A percentile compares a stretch with the other conserved stretches of the same genome.
These are phyloP conservation scores for Pistacia vera DNA, from an alignment of 345 rosid genomes.

Conservation along the genomic window DNA sequence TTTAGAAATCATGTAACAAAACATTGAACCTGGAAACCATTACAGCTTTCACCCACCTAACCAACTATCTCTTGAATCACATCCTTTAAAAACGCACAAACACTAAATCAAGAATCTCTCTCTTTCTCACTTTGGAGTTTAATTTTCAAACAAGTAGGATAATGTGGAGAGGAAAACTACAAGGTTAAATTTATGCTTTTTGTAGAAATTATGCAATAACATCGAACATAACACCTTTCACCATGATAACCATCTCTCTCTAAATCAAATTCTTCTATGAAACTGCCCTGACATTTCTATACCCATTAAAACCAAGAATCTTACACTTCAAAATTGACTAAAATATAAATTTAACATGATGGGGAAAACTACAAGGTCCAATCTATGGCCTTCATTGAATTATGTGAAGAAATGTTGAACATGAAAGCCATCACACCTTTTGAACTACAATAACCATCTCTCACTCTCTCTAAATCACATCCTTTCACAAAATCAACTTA, in stretches of 20 bases:
- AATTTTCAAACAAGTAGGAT: not conserved
- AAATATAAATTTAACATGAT: too few species aligned
- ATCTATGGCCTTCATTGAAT: too few species aligned
- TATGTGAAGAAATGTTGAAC: not conserved
- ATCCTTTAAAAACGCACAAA: too few species aligned
- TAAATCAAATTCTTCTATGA: not conserved
- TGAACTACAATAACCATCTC: not conserved
- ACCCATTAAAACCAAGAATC: too few species aligned
- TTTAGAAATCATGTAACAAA: not conserved
- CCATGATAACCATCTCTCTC: not conserved
- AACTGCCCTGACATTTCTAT: too few species aligned
- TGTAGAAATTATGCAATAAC: not conserved
- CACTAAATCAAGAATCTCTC: not conserved
- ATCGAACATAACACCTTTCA: not conserved
- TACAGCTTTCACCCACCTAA: not conserved
- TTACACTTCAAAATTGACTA: too few species aligned
- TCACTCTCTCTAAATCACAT: not conserved
- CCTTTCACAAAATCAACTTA: not conserved
- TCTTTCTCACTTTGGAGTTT: not conserved
- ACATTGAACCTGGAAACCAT: not conserved
- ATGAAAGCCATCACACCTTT: not conserved
- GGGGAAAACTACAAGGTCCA: not conserved
- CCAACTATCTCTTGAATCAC: not conserved
- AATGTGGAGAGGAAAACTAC: not conserved
- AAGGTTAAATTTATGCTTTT: too few species aligned